Evolutionary conservation across 1,284 basidiomycete species (phyloP).

Genomic region (Retiboletus fuscus): DNA sequence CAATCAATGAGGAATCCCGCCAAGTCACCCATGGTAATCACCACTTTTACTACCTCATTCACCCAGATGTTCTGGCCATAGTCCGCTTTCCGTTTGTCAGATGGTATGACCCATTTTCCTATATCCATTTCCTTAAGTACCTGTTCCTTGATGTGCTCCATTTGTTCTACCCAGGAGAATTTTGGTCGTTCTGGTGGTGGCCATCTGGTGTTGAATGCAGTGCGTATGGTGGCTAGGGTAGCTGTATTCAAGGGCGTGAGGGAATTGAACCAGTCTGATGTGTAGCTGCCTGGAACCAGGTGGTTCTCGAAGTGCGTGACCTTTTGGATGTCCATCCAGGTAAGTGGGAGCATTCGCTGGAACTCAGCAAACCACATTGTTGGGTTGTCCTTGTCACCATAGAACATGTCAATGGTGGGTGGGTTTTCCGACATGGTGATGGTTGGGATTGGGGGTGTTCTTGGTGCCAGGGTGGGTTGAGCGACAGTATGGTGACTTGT

Average conservation of each 20-base stretch:
- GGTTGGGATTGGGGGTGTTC: no score
- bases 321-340: not conserved
- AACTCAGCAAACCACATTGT: no score
- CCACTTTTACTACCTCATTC: not conserved
- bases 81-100: not conserved
- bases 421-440: no score
- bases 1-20: not conserved
- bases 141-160: not conserved
- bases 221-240: not conserved
- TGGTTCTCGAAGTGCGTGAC: not conserved
- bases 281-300: not conserved
- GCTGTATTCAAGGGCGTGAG: no score
- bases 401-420: no score
- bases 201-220: not conserved
- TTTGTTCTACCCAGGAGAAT: not conserved
- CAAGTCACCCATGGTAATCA: not conserved
- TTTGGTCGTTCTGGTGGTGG: not conserved
- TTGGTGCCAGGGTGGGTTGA: no score
- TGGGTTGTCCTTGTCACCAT: no score
- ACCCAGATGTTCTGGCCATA: constrained; percentile 8
- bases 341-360: no score
- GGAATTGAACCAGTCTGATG: not conserved
- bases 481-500: no score
- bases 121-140: not conserved
- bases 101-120: no score